phyloP scores from a whole-genome alignment of 2,329 filamentous ascomycete genomes.

The Allantophomopsis lycopodina region DNA sequence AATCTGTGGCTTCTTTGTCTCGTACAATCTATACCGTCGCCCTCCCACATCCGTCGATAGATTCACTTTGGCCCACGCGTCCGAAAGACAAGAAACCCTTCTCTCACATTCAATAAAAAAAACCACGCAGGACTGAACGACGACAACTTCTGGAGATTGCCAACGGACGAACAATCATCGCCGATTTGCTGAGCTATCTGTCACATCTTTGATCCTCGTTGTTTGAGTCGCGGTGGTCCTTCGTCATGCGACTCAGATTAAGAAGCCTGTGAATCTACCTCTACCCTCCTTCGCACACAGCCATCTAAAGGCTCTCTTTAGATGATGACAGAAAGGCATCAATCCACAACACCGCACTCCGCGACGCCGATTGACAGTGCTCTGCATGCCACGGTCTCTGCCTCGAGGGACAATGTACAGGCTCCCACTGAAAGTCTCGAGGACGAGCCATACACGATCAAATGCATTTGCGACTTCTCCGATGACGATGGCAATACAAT shows the following conservation, averaged over 20 bases:
- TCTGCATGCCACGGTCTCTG: constrained; percentile 8
- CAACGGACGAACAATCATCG: no score
- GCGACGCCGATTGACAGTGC: constrained; percentile 16
- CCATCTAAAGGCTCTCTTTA: constrained; percentile 19
- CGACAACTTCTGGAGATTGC: no score
- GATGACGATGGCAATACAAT: constrained; percentile 98
- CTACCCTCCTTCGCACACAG: constrained; percentile 15
- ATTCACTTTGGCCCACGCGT: no score
- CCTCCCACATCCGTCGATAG: no score
- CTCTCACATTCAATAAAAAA: no score
- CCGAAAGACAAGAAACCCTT: no score
- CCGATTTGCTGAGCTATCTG: no score
- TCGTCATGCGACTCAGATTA: constrained; percentile 23
- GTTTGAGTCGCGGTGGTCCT: constrained; percentile 18
- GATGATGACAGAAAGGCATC: constrained; percentile 23
- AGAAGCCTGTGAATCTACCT: constrained; percentile 19
- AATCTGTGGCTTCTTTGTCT: no score
- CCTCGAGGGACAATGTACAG: constrained; percentile 13
- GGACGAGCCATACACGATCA: constrained; percentile 86
- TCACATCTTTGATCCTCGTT: constrained; percentile 2
- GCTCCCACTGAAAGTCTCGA: constrained; percentile 34
- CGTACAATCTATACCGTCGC: no score
- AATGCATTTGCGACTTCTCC: constrained; percentile 87
- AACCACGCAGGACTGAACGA: no score
- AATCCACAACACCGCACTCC: constrained; percentile 19